Base-by-base conservation (phyloP, 164 flowering plant genomes). In the Magnolia officinalis region DNA sequence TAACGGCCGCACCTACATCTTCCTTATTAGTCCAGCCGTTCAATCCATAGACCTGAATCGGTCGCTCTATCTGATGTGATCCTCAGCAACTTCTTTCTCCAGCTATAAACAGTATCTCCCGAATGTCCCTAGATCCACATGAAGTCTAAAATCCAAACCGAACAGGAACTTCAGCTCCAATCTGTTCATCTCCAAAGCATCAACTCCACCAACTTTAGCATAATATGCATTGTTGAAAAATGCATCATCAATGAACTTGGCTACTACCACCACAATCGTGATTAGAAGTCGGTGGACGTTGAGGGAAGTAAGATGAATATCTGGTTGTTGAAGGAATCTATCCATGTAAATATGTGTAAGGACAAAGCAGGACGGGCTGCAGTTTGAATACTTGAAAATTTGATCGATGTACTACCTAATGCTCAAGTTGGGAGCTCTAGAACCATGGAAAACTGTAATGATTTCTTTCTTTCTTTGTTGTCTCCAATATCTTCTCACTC, bases 361-460 rank as follows among this genome's bases (percentile, higher is more conserved):
- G 65, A 93, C 86, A 79, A 93, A 93, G 86, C 98, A 92, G 16
- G 98, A 88, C 1, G 95, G 91, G 80, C 98, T 95, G 85, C 96
- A 93, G 71, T 84, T 82, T 9, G 93, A 79, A 73, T 95, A 95
- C 89, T 89, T 92, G 87, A 86, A 93, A 73, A 95, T 91, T 29
- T 98, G 89, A 63, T 92, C 92, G 16, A 91, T 74, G 70, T 95
- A 95, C 45, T 89, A 90, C 67, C 76, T 85, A 71, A 95, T 87
- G 80, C 88, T 80, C 65, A 93, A 50, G 21, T 81, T 72, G 5
- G 99, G 98, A 31, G 89, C 90, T 80, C 90, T 85, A 31, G 80
- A 74, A 67, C 98, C 98, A 80, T 95, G 92, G 79, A 93, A 95
- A 14, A 89, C 74, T 1, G 98, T 89, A 24, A 88, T 50, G 2